phyloP scores from a whole-genome alignment of 768 basidiomycete species.

The Leccinum longicurvipes region DNA sequence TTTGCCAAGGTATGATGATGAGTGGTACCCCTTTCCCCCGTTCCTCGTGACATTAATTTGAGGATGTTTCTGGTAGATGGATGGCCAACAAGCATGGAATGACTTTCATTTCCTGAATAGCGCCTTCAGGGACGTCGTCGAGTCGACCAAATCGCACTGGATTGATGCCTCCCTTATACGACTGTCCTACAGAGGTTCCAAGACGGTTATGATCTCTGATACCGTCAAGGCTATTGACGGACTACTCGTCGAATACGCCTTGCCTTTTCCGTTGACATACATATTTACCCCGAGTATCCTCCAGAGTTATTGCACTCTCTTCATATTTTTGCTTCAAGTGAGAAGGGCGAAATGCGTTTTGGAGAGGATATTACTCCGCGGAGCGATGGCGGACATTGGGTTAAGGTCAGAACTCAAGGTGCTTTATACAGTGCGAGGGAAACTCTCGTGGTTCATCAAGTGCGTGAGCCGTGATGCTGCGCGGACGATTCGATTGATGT shows the following conservation, averaged over 20 bases:
- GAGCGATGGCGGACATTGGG: constrained; percentile 36
- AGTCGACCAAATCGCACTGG: constrained; percentile 50
- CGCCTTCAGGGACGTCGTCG: constrained; percentile 65
- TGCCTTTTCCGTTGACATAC: constrained; percentile 80
- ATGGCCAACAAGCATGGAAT: constrained; percentile 64
- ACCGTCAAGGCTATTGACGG: constrained; percentile 67
- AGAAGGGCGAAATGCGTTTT: constrained; percentile 67
- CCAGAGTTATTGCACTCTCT: constrained; percentile 61
- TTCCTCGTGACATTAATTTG: neutral
- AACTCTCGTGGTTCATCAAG: constrained; percentile 85
- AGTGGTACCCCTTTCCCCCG: neutral
- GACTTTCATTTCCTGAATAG: constrained; percentile 86
- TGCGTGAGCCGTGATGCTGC: constrained; percentile 36
- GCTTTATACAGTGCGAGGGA: constrained; percentile 73
- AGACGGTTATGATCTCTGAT: constrained; percentile 41
- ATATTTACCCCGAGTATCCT: constrained; percentile 59
- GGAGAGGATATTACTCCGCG: constrained; percentile 66
- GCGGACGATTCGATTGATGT: no score
- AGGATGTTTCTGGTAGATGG: constrained; percentile 52
- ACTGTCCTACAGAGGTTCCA: constrained; percentile 58
- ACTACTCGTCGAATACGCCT: constrained; percentile 71
- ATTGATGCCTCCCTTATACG: constrained; percentile 69
- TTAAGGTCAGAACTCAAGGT: constrained; percentile 53
- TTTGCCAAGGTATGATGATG: constrained; percentile 59
- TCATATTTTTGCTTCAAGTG: constrained; percentile 71